Evolutionary conservation across 768 basidiomycete genomes (phyloP).

Genomic region (Fibroporia radiculosa): DNA sequence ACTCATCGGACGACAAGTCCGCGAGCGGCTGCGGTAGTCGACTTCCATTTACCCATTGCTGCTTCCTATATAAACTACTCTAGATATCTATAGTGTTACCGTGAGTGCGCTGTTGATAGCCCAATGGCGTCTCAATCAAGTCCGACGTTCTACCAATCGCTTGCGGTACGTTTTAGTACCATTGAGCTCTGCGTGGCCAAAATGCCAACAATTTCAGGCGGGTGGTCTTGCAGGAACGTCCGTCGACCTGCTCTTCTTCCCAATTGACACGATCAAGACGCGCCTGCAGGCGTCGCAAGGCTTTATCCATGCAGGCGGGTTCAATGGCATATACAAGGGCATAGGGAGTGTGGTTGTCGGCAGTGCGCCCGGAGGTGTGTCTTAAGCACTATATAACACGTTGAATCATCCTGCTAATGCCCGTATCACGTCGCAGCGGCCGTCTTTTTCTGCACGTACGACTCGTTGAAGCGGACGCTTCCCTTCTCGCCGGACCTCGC

Average conservation of each 20-base stretch:
- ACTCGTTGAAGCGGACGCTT: slow-evolving; percentile 71
- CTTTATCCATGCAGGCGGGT: slow-evolving; percentile 79
- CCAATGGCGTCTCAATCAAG: slow-evolving; percentile 9
- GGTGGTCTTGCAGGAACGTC: slow-evolving; percentile 89
- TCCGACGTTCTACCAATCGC: slow-evolving; percentile 25
- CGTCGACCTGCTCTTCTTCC: slow-evolving; percentile 94
- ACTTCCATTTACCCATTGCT: too few relatives aligned
- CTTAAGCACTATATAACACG: too few relatives aligned
- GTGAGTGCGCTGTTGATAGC: too few relatives aligned
- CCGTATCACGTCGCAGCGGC: slow-evolving; percentile 57
- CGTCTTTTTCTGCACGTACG: slow-evolving; percentile 92
- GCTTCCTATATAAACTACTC: too few relatives aligned
- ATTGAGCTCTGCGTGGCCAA: background rate
- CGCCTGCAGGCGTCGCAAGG: slow-evolving; percentile 86
- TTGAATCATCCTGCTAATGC: too few relatives aligned
- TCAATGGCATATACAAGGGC: slow-evolving; percentile 87
- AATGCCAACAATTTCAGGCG: slow-evolving; percentile 37
- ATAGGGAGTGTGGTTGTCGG: slow-evolving; percentile 92
- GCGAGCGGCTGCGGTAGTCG: too few relatives aligned
- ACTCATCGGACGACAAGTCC: too few relatives aligned
- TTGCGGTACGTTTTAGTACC: slow-evolving; percentile 18
- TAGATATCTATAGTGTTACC: too few relatives aligned
- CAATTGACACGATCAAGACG: slow-evolving; percentile 95
- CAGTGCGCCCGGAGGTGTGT: slow-evolving; percentile 87
- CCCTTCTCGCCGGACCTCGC: slow-evolving; percentile 55